Evolutionary conservation across 768 basidiomycete genomes (phyloP).

Genomic region (Naganishia randhawae): DNA sequence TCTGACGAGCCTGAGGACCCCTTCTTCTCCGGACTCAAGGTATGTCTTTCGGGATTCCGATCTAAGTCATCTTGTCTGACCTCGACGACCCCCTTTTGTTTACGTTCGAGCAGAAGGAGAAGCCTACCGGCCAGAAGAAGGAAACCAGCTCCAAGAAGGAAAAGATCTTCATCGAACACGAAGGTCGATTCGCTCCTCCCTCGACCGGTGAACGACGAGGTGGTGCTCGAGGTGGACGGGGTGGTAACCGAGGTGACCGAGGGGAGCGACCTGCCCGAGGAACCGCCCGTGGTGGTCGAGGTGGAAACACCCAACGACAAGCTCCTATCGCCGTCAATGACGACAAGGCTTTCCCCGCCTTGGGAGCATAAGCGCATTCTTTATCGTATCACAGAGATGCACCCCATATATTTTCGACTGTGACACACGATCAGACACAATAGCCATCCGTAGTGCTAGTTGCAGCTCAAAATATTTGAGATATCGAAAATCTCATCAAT

Average conservation of each 20-base stretch:
- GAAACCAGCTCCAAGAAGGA: conserved; percentile 52
- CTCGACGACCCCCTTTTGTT: not conserved
- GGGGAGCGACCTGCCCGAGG: conserved; percentile 56
- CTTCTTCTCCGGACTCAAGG: conserved; percentile 83
- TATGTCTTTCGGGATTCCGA: too few species aligned
- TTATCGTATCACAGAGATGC: not conserved
- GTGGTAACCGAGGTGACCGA: conserved; percentile 55
- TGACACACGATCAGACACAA: conserved; percentile 3
- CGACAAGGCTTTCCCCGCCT: conserved; percentile 81
- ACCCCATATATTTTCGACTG: conserved; percentile 5
- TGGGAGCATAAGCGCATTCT: conserved; percentile 50
- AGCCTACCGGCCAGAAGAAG: conserved; percentile 42
- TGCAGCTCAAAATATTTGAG: conserved; percentile 2
- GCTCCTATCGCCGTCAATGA: conserved; percentile 67
- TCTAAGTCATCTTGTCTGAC: too few species aligned
- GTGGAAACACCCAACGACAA: conserved; percentile 32
- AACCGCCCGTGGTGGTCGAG: conserved; percentile 48
- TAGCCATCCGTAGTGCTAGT: not conserved
- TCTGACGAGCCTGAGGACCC: conserved; percentile 62
- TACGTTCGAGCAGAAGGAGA: conserved; percentile 36
- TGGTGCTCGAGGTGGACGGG: conserved; percentile 38
- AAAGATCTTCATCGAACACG: conserved; percentile 88
- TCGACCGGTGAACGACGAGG: conserved; percentile 52
- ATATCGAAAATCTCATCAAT: not conserved
- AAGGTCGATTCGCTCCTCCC: conserved; percentile 80